Conservation (phyloP, 345 rosid genomes). For the Barbarea vulgaris region DNA sequence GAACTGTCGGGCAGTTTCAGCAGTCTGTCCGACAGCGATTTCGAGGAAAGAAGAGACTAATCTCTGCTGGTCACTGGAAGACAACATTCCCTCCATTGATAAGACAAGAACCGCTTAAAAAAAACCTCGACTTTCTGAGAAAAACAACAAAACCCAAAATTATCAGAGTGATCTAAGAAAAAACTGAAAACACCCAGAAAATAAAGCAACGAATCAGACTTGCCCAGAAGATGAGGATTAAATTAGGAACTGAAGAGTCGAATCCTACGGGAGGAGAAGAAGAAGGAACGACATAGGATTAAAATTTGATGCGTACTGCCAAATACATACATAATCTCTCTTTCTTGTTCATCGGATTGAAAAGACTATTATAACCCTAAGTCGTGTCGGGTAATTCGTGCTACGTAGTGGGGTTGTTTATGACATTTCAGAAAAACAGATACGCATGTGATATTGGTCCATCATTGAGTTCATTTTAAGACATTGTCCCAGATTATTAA, state of each 20-base stretch:
- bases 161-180: neutral
- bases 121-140: conserved; percentile 11
- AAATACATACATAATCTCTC: conserved; percentile 2
- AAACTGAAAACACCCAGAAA: neutral
- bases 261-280: conserved; percentile 31
- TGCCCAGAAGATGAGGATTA: conserved; percentile 30
- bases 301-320: conserved; percentile 18
- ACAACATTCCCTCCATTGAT: conserved; percentile 51
- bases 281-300: neutral
- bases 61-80: conserved; percentile 64
- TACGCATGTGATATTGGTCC: conserved; percentile 22
- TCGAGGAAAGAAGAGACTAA: conserved; percentile 95
- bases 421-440: conserved; percentile 10
- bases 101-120: conserved; percentile 16
- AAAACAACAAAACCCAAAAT: neutral
- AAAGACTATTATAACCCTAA: conserved; percentile 17
- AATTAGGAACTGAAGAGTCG: conserved; percentile 26
- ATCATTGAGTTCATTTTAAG: conserved; percentile 24
- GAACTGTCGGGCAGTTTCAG: conserved; percentile 87
- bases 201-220: conserved; percentile 4
- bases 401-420: neutral
- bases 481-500: neutral
- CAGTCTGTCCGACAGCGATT: conserved; percentile 93
- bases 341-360: neutral
- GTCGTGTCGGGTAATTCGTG: neutral